phyloP scores from a whole-genome alignment of 139 green algal species.

The Chlorella sp. region DNA sequence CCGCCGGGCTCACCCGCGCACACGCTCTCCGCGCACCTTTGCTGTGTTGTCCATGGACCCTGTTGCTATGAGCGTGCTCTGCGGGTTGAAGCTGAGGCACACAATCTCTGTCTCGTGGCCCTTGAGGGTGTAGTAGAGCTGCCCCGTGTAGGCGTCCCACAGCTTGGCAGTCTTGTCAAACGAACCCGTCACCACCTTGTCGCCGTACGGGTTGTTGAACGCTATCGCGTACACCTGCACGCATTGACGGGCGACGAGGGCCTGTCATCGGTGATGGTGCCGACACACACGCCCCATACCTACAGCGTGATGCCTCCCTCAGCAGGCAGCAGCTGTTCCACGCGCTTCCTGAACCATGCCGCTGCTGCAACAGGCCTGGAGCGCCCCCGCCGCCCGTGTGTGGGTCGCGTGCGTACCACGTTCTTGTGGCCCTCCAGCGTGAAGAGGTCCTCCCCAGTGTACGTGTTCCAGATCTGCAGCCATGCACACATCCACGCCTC shows the following conservation, averaged over 20 bases:
- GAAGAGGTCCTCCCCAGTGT: conserved; percentile 62
- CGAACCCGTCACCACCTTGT: conserved; percentile 67
- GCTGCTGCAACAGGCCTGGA: too few relatives aligned
- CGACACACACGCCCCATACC: too few relatives aligned
- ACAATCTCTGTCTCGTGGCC: conserved; percentile 73
- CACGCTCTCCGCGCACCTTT: too few relatives aligned
- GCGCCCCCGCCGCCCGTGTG: too few relatives aligned
- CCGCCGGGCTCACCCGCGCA: too few relatives aligned
- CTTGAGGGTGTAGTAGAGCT: conserved; percentile 58
- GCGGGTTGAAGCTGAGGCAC: conserved; percentile 66
- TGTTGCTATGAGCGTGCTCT: conserved; percentile 59
- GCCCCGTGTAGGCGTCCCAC: conserved; percentile 59
- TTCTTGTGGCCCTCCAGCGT: conserved; percentile 75
- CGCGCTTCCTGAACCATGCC: too few relatives aligned
- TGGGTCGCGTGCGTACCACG: too few relatives aligned
- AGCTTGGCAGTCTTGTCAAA: conserved; percentile 69
- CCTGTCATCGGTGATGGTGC: too few relatives aligned
- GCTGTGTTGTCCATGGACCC: conserved; percentile 76
- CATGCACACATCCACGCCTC: too few relatives aligned
- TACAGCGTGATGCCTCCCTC: too few relatives aligned
- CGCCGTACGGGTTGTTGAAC: conserved; percentile 77
- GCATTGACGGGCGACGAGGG: too few relatives aligned
- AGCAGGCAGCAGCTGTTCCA: too few relatives aligned
- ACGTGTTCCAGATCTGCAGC: conserved; percentile 61
- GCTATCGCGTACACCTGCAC: conserved; percentile 72